Evolutionary conservation across 2,329 filamentous ascomycete species (phyloP), one percentile per base, ranked within the genome.

Genomic region (Aureobasidium sp.): DNA sequence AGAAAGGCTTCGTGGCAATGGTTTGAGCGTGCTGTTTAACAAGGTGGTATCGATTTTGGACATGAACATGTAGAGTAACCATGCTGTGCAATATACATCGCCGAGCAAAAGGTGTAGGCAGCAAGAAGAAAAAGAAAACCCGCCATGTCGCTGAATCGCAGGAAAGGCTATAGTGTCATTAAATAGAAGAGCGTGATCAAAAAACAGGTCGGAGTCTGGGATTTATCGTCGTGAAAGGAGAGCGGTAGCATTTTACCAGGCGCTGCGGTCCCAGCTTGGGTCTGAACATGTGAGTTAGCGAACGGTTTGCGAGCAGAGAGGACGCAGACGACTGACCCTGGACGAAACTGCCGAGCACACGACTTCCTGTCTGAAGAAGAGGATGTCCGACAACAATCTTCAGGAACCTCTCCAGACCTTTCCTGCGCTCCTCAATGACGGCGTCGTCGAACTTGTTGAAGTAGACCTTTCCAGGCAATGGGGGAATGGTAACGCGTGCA

Each of bases 361-460:
- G 95, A 71, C 90, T 96, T 49, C 93, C 93, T 25, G 93, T 98
- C 80, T 98, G 93, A 72, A 98, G 73, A 64, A 98, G 76, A 62
- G 93, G 93, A 70, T 98, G 93, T 0, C 93, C 91, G 1, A 95
- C 93, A 10, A 98, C 93, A 67, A 97, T 97, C 80, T 93, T 90
- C 67, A 98, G 73, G 68, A 98, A 98, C 68, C 94, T 83, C 75
- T 98, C 90, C 60, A 98, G 75, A 1, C 93, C 93, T 62, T 91
- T 88, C 59, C 91, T 79, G 52, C 93, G 79, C 66, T 94, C 88
- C 76, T 97, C 93, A 68, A 98, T 98, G 64, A 98, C 91, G 68
- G 95, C 90, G 73, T 98, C 93, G 64, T 88, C 94, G 75, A 98
- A 98, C 41, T 93, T 83, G 71, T 97, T 97, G 48, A 91, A 95